Evolutionary conservation across 2,329 filamentous ascomycete species (phyloP).

Genomic region (Pseudogymnoascus sp.): DNA sequence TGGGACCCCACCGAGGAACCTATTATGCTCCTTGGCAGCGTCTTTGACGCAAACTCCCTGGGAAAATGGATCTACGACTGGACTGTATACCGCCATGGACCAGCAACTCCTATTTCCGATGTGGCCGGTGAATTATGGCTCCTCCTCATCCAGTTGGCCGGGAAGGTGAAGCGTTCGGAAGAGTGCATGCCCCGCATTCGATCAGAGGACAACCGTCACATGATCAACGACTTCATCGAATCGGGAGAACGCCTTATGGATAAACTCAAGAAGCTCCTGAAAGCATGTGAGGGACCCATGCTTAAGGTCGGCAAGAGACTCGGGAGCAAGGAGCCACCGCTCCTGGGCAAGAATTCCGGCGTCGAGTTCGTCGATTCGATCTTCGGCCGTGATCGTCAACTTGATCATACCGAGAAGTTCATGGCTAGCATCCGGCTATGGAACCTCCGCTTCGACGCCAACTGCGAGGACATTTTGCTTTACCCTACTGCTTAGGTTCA

Average conservation of each 20-base stretch:
- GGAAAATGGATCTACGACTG: constrained; percentile 99
- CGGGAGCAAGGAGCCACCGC: constrained; percentile 43
- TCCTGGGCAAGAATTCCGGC: constrained; percentile 82
- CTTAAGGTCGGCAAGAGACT: constrained; percentile 75
- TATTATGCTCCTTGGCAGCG: constrained; percentile 87
- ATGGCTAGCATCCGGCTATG: constrained; percentile 84
- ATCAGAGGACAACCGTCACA: constrained; percentile 62
- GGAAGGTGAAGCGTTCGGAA: constrained; percentile 87
- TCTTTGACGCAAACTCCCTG: constrained; percentile 94
- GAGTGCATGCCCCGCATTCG: constrained; percentile 67
- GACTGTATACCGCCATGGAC: constrained; percentile 85
- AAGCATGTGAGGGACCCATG: constrained; percentile 91
- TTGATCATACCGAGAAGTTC: constrained; percentile 83
- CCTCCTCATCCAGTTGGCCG: constrained; percentile 83
- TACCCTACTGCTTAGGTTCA: constrained; percentile 7
- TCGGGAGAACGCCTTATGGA: constrained; percentile 79
- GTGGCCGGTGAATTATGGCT: constrained; percentile 94
- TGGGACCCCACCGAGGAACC: constrained; percentile 94
- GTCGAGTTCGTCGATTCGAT: constrained; percentile 94
- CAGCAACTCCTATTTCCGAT: constrained; percentile 75
- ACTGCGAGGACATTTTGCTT: constrained; percentile 80
- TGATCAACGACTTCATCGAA: constrained; percentile 84
- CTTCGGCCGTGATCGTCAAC: constrained; percentile 83
- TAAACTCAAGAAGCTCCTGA: constrained; percentile 78
- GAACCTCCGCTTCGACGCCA: constrained; percentile 90